Evolutionary conservation across 1,284 basidiomycete genomes (phyloP).

Genomic region (Amylostereum areolatum): DNA sequence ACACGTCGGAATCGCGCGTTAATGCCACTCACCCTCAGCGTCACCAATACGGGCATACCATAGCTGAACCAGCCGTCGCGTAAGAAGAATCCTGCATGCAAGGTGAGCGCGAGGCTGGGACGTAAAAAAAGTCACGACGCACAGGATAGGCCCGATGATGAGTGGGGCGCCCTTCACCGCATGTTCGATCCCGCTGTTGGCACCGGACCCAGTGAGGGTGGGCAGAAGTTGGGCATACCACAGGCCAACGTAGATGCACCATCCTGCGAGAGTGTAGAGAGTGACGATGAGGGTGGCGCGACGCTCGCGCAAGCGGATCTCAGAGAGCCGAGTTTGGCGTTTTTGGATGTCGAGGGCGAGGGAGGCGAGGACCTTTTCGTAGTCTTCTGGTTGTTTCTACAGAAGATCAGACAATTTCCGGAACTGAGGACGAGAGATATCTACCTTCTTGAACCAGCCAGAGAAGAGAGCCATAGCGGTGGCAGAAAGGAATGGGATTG

Average conservation of each 20-base stretch:
- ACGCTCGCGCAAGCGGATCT: conserved; percentile 83
- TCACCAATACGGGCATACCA: conserved; percentile 85
- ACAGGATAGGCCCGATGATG: conserved; percentile 77
- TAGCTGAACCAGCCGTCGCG: conserved; percentile 77
- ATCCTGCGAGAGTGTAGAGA: conserved; percentile 74
- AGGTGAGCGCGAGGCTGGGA: conserved; percentile 6
- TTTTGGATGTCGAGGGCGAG: conserved; percentile 67
- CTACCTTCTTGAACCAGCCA: conserved; percentile 28
- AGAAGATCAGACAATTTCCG: not conserved
- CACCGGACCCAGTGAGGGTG: conserved; percentile 22
- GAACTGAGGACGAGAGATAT: not conserved
- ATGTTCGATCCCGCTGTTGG: conserved; percentile 39
- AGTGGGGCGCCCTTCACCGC: conserved; percentile 49
- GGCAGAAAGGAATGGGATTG: conserved; percentile 3
- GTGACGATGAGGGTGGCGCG: conserved; percentile 79
- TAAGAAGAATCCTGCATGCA: conserved; percentile 67
- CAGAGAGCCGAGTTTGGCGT: conserved; percentile 77
- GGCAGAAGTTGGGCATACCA: conserved; percentile 78
- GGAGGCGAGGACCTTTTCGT: conserved; percentile 59
- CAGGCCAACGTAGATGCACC: conserved; percentile 73
- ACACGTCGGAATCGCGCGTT: not conserved
- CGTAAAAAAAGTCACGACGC: conserved; percentile 25
- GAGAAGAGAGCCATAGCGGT: conserved; percentile 22
- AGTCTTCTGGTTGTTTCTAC: conserved; percentile 49
- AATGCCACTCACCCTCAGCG: conserved; percentile 65